Evolutionary conservation across 2,329 filamentous ascomycete species (phyloP).

Genomic region (Botrytis galanthina): DNA sequence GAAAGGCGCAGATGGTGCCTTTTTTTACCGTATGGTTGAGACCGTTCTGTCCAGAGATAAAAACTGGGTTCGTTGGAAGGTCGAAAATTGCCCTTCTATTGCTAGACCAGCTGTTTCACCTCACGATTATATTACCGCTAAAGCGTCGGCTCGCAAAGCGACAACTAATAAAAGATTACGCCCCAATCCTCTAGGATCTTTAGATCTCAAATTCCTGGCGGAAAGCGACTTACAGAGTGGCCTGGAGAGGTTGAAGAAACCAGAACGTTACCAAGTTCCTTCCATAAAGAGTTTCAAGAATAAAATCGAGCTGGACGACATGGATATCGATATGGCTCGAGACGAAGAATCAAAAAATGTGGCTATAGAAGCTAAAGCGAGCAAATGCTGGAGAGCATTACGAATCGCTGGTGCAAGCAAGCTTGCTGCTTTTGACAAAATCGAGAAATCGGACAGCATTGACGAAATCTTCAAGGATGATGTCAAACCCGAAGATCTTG

Average conservation of each 20-base stretch:
- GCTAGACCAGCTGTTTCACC: slow-evolving; percentile 70
- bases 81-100: slow-evolving; percentile 87
- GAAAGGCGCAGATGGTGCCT: slow-evolving; percentile 77
- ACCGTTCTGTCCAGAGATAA: slow-evolving; percentile 94
- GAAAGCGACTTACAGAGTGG: slow-evolving; percentile 60
- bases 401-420: slow-evolving; percentile 73
- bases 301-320: slow-evolving; percentile 74
- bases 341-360: slow-evolving; percentile 57
- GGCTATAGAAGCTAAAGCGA: slow-evolving; percentile 70
- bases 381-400: slow-evolving; percentile 87
- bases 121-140: slow-evolving; percentile 67
- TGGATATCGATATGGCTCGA: slow-evolving; percentile 80
- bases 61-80: slow-evolving; percentile 99
- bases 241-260: slow-evolving; percentile 67
- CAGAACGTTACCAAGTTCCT: slow-evolving; percentile 65
- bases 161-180: slow-evolving; percentile 71
- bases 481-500: slow-evolving; percentile 39
- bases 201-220: slow-evolving; percentile 75
- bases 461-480: slow-evolving; percentile 54
- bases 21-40: slow-evolving; percentile 95
- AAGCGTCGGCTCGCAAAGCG: slow-evolving; percentile 60
- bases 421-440: slow-evolving; percentile 78
- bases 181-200: slow-evolving; percentile 65
- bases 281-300: slow-evolving; percentile 67
- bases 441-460: slow-evolving; percentile 77